phyloP scores from a whole-genome alignment of 805 yeast genomes.

The Kuraishia molischiana region DNA sequence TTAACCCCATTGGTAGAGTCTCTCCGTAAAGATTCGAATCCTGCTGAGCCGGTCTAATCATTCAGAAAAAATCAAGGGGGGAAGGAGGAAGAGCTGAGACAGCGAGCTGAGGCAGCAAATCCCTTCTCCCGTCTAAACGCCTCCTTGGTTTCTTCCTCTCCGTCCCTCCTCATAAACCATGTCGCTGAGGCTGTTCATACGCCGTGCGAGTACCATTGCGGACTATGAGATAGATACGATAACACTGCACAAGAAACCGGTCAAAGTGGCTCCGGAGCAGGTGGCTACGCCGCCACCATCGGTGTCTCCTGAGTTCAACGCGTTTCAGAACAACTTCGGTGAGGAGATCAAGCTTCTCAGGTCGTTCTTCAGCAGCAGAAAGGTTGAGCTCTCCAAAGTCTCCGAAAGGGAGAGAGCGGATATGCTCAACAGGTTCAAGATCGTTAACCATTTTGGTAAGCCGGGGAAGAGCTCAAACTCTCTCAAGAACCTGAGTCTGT shows the following conservation, averaged over 20 bases:
- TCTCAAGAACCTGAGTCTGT: slow-evolving; percentile 4
- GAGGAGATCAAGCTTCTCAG: slow-evolving; percentile 10
- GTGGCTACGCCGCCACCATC: too few relatives aligned
- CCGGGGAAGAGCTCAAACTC: neutral
- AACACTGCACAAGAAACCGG: slow-evolving; percentile 4
- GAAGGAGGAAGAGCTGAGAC: too few relatives aligned
- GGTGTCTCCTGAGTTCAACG: slow-evolving; percentile 15
- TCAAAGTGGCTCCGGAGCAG: too few relatives aligned
- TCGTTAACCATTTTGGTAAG: slow-evolving; percentile 6
- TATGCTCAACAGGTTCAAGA: slow-evolving; percentile 9
- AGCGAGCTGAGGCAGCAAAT: too few relatives aligned
- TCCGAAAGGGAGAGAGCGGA: slow-evolving; percentile 3
- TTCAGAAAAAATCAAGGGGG: too few relatives aligned
- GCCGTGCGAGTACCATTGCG: neutral
- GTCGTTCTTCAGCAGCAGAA: slow-evolving; percentile 2
- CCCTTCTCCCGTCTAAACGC: too few relatives aligned
- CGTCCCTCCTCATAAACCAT: too few relatives aligned
- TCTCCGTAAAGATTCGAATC: too few relatives aligned
- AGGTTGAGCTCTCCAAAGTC: neutral
- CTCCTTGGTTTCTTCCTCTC: too few relatives aligned
- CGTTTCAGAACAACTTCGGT: slow-evolving; percentile 10
- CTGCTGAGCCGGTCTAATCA: too few relatives aligned
- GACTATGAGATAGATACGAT: slow-evolving; percentile 4
- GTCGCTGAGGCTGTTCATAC: too few relatives aligned
- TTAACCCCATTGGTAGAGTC: too few relatives aligned